These are phyloP conservation scores for Globisporangium spiculum DNA, from an alignment of 352 stramenopile species.

Conservation along the genomic window DNA sequence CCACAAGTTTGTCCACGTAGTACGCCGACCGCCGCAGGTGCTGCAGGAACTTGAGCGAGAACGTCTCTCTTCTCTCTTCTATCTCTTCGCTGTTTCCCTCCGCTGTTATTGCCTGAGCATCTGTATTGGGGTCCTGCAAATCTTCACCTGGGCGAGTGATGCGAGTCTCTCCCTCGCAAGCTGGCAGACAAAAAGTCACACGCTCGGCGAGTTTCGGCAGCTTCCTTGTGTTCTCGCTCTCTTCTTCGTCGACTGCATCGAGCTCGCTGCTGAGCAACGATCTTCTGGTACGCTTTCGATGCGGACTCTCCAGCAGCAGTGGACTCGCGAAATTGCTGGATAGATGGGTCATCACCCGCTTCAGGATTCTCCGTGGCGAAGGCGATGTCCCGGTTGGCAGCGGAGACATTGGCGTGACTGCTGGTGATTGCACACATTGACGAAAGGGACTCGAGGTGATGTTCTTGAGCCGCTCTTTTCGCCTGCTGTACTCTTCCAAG, in stretches of 20 bases:
- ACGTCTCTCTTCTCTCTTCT: slow-evolving; percentile 45
- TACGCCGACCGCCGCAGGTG: slow-evolving; percentile 54
- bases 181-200: slow-evolving; percentile 53
- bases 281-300: slow-evolving; percentile 44
- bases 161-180: slow-evolving; percentile 26
- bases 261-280: slow-evolving; percentile 35
- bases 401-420: slow-evolving; percentile 17
- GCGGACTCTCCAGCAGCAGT: slow-evolving; percentile 29
- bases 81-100: slow-evolving; percentile 40
- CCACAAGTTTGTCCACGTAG: slow-evolving; percentile 62
- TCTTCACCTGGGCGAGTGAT: slow-evolving; percentile 56
- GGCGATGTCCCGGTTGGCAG: slow-evolving; percentile 24
- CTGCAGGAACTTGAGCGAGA: slow-evolving; percentile 59
- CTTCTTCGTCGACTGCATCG: slow-evolving; percentile 22
- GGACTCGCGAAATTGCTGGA: slow-evolving; percentile 16
- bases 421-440: slow-evolving; percentile 20
- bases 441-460: slow-evolving; percentile 40
- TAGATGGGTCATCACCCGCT: slow-evolving; percentile 25
- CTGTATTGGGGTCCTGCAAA: slow-evolving; percentile 32
- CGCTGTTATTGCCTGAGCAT: slow-evolving; percentile 15
- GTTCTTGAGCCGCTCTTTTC: slow-evolving; percentile 36
- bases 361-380: slow-evolving; percentile 33
- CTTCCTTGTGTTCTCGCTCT: slow-evolving; percentile 6
- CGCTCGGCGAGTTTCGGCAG: slow-evolving; percentile 44
- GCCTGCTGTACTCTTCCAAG: slow-evolving; percentile 48